Conservation (phyloP, 2,329 filamentous ascomycete species). For the Fusarium concolor region DNA sequence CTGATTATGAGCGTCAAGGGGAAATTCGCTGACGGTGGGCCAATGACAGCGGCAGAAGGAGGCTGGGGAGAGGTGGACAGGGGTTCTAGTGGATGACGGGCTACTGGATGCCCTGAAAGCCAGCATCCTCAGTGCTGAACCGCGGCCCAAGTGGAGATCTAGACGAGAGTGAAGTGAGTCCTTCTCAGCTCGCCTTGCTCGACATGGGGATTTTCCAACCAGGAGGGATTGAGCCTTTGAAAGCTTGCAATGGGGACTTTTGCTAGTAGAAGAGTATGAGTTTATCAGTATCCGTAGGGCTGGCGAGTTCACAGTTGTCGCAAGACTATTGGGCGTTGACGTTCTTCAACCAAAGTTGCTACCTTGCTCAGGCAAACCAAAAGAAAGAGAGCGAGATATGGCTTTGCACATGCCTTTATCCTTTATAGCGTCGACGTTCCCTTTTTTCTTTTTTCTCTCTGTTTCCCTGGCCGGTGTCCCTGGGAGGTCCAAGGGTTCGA, state of each 20-base stretch:
- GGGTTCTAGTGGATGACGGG: slow-evolving; percentile 28
- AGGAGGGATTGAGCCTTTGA: neutral
- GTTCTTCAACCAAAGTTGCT: neutral
- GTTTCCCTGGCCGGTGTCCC: slow-evolving; percentile 14
- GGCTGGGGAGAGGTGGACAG: slow-evolving; percentile 17
- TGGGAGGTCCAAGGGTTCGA: slow-evolving; percentile 23
- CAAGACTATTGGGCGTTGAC: slow-evolving; percentile 10
- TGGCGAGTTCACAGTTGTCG: slow-evolving; percentile 22
- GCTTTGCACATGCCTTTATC: slow-evolving; percentile 12
- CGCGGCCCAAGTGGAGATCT: slow-evolving; percentile 6
- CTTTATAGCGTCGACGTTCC: slow-evolving; percentile 15
- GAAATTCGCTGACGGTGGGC: slow-evolving; percentile 32
- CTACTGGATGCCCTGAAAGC: slow-evolving; percentile 39
- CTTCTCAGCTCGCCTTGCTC: slow-evolving; percentile 23
- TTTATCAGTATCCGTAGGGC: neutral
- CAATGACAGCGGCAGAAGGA: slow-evolving; percentile 32
- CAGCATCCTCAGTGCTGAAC: slow-evolving; percentile 37
- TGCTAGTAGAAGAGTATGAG: neutral
- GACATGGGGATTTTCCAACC: neutral
- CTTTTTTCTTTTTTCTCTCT: slow-evolving; percentile 15
- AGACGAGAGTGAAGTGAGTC: slow-evolving; percentile 3
- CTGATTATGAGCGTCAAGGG: slow-evolving; percentile 21
- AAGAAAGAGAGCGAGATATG: neutral
- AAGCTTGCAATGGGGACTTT: neutral
- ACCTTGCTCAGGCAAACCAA: neutral